Conservation (phyloP, 805 yeast species). For the Hanseniaspora occidentalis region DNA sequence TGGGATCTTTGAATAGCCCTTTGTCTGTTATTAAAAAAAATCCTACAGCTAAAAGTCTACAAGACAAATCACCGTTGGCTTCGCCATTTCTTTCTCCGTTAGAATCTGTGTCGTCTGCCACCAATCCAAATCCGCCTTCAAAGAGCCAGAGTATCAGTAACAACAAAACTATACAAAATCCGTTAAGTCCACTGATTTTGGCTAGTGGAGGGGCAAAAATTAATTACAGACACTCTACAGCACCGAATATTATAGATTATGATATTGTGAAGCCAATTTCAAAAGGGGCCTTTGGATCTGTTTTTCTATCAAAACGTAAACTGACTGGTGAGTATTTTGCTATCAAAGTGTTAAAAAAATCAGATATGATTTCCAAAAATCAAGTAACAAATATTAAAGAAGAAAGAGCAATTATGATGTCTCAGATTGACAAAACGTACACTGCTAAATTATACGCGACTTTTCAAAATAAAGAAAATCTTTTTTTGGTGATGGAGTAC, state of each 20-base stretch:
- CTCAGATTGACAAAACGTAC: conserved; percentile 84
- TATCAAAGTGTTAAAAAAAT: conserved; percentile 77
- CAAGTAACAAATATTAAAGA: conserved; percentile 91
- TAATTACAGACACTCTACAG: conserved; percentile 9
- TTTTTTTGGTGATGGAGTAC: conserved; percentile 93
- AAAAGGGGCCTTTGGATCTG: conserved; percentile 96
- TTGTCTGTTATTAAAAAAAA: conserved; percentile 53
- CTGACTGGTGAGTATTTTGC: conserved; percentile 93
- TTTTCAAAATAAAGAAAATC: conserved; percentile 76
- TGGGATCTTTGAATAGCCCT: conserved; percentile 34
- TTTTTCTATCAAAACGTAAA: conserved; percentile 70
- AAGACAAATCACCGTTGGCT: conserved; percentile 36
- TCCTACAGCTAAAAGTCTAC: conserved; percentile 16
- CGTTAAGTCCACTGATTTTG: conserved; percentile 1
- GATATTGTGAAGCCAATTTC: conserved; percentile 87
- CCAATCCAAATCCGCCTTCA: conserved; percentile 29
- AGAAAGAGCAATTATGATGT: conserved; percentile 96
- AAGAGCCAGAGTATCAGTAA: conserved; percentile 1
- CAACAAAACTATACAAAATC: conserved; percentile 2
- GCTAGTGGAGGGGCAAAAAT: background rate
- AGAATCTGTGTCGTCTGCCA: conserved; percentile 20
- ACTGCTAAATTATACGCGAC: conserved; percentile 83
- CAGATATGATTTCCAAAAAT: conserved; percentile 95
- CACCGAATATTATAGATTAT: conserved; percentile 75
- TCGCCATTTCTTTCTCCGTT: conserved; percentile 45